Conservation (phyloP, 192 early-diverging fungal genomes). For the Backusella parvicylindrica region DNA sequence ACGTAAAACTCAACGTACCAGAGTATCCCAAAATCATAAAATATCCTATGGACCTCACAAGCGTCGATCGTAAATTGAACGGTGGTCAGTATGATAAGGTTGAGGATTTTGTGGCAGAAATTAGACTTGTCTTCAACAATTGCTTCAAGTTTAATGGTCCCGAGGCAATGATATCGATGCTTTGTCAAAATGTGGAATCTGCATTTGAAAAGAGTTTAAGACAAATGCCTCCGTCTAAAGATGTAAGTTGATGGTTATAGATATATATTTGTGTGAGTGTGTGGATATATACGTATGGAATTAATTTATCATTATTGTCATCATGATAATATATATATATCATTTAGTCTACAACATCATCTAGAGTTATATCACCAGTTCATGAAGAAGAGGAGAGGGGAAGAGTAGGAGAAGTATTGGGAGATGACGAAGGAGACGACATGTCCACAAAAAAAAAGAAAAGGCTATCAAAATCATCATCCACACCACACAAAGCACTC, state of each 20-base stretch:
- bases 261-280: conserved; percentile 11
- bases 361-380: conserved; percentile 15
- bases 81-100: conserved; percentile 56
- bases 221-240: conserved; percentile 66
- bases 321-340: too few relatives aligned
- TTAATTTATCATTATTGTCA: background rate
- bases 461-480: background rate
- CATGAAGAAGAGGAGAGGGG: background rate
- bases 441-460: background rate
- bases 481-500: background rate
- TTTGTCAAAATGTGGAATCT: conserved; percentile 66
- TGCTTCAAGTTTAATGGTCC: conserved; percentile 80
- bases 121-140: conserved; percentile 74
- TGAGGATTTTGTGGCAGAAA: conserved; percentile 63
- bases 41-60: conserved; percentile 77
- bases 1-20: conserved; percentile 71
- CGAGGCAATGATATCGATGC: conserved; percentile 64
- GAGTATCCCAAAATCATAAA: conserved; percentile 75
- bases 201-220: conserved; percentile 66
- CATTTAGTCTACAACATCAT: conserved; percentile 10
- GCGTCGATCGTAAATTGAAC: conserved; percentile 68
- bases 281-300: background rate
- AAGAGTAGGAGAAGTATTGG: background rate
- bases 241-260: conserved; percentile 15
- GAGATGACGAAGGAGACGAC: background rate